These are phyloP conservation scores for Phytophthora multivora DNA, from an alignment of 352 stramenopile species.

Conservation along the genomic window DNA sequence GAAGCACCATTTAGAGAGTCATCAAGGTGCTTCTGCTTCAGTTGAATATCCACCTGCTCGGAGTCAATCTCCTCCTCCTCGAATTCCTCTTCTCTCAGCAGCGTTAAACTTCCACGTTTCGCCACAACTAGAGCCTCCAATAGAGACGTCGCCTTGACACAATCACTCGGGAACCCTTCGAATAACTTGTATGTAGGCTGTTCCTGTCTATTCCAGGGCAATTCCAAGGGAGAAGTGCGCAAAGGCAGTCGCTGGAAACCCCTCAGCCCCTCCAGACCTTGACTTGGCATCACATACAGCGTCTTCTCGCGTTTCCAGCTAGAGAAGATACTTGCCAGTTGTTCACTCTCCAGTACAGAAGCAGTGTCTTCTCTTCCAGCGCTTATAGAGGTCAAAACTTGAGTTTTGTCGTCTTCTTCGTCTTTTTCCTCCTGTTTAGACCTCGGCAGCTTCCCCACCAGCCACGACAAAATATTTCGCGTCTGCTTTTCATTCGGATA, in stretches of 20 bases:
- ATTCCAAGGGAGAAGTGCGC: slow-evolving; percentile 36
- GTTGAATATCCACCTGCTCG: neutral
- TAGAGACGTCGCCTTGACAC: slow-evolving; percentile 38
- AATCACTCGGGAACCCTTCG: slow-evolving; percentile 33
- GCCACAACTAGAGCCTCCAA: slow-evolving; percentile 44
- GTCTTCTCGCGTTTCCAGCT: slow-evolving; percentile 60
- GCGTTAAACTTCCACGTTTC: slow-evolving; percentile 12
- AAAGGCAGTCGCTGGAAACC: slow-evolving; percentile 60
- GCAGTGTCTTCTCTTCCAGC: neutral
- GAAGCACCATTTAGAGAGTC: neutral
- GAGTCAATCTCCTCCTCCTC: slow-evolving; percentile 22
- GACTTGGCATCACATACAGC: slow-evolving; percentile 48
- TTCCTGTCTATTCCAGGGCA: slow-evolving; percentile 41
- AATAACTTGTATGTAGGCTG: slow-evolving; percentile 30
- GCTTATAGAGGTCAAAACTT: slow-evolving; percentile 1
- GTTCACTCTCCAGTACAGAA: slow-evolving; percentile 9
- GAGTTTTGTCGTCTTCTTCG: slow-evolving; percentile 23
- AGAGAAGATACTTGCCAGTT: slow-evolving; percentile 46
- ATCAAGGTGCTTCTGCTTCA: neutral
- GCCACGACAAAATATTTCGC: slow-evolving; percentile 77
- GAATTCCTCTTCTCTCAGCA: slow-evolving; percentile 33
- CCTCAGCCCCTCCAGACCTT: slow-evolving; percentile 36
- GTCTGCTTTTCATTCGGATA: slow-evolving; percentile 88
- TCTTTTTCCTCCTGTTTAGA: slow-evolving; percentile 28
- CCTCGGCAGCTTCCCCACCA: slow-evolving; percentile 78